A percentile compares a stretch with the other conserved stretches of the same genome.
Evolutionary conservation across 306 rosid species (phyloP).

Genomic region (Sphenostylis stenocarpa): DNA sequence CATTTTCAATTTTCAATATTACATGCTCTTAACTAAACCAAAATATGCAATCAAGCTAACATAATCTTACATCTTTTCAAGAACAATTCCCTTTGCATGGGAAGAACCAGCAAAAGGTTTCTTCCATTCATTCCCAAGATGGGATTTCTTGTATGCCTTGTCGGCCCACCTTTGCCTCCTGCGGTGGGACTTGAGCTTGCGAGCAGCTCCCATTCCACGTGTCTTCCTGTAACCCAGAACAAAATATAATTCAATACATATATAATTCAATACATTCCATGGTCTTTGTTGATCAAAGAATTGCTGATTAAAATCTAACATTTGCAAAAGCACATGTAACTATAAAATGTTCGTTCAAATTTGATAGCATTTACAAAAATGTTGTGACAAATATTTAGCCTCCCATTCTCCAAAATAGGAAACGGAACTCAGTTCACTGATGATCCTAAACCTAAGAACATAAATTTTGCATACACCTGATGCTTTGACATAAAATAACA

Average conservation of each 20-base stretch:
- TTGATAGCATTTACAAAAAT: background rate
- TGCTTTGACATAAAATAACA: background rate
- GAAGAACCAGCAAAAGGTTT: conserved; percentile 90
- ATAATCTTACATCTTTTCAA: conserved; percentile 70
- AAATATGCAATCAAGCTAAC: background rate
- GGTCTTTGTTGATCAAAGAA: background rate
- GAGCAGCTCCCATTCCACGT: conserved; percentile 83
- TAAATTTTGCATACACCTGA: too few relatives aligned
- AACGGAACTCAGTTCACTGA: background rate
- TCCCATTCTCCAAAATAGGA: background rate
- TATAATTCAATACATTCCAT: background rate
- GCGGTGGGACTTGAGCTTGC: conserved; percentile 78
- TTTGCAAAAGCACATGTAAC: background rate
- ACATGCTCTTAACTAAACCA: background rate
- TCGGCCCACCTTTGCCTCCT: conserved; percentile 83
- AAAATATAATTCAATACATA: too few relatives aligned
- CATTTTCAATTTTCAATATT: background rate
- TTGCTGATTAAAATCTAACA: background rate
- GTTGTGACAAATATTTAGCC: background rate
- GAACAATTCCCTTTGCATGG: conserved; percentile 83
- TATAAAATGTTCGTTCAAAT: background rate
- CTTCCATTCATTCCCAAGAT: conserved; percentile 91
- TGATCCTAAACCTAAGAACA: background rate
- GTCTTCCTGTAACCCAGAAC: conserved; percentile 54
- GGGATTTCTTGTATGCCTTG: conserved; percentile 73